phyloP scores from a whole-genome alignment of 2,329 filamentous ascomycete genomes.

The Aspergillus spinulosporus region DNA sequence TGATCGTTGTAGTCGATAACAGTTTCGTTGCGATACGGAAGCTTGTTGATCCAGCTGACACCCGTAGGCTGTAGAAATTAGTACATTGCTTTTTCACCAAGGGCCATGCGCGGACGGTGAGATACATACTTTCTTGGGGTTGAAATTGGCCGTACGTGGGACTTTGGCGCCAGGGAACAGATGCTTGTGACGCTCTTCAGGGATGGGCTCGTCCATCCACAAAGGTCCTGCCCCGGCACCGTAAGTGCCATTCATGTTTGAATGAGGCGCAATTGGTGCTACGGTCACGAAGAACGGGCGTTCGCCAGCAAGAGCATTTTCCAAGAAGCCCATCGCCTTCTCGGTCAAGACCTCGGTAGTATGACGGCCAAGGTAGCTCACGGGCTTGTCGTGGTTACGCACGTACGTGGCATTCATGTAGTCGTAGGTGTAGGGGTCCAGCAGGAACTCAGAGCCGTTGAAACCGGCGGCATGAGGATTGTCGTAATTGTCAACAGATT shows the following conservation, averaged over 20 bases:
- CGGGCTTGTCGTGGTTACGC: slow-evolving; percentile 56
- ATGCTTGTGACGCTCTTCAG: slow-evolving; percentile 52
- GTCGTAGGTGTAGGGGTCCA: slow-evolving; percentile 67
- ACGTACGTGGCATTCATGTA: slow-evolving; percentile 65
- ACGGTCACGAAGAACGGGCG: slow-evolving; percentile 68
- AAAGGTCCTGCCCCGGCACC: background rate
- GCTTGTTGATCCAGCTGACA: slow-evolving; percentile 47
- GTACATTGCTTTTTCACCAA: too few relatives aligned
- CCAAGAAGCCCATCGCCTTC: slow-evolving; percentile 61
- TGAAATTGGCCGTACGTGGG: slow-evolving; percentile 52
- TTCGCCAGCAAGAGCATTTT: slow-evolving; percentile 56
- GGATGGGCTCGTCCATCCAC: slow-evolving; percentile 17
- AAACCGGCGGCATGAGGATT: slow-evolving; percentile 59
- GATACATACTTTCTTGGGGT: slow-evolving; percentile 5
- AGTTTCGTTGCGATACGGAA: slow-evolving; percentile 47
- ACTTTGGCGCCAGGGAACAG: slow-evolving; percentile 60
- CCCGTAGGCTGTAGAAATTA: slow-evolving; percentile 25
- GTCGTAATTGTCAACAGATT: slow-evolving; percentile 62
- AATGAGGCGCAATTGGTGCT: slow-evolving; percentile 67
- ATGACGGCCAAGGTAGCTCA: slow-evolving; percentile 56
- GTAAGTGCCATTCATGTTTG: slow-evolving; percentile 46
- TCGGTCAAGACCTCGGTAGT: slow-evolving; percentile 58
- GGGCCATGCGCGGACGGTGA: too few relatives aligned
- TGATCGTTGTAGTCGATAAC: slow-evolving; percentile 54
- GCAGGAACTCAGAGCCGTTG: slow-evolving; percentile 59